These are phyloP conservation scores for Prosopis cineraria DNA, from an alignment of 306 rosid genomes.

Conservation along the genomic window DNA sequence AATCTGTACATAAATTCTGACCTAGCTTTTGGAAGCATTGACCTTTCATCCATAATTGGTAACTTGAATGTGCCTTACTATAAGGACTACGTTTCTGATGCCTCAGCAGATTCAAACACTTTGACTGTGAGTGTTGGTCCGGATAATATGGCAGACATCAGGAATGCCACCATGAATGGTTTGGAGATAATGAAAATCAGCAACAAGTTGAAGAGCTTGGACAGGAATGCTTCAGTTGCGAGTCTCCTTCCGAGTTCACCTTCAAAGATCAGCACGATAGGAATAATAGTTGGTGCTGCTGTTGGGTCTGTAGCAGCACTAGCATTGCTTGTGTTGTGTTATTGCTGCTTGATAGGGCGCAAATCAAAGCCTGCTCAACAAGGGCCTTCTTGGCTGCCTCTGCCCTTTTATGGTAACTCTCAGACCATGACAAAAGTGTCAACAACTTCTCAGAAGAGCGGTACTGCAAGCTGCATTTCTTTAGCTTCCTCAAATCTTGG, in stretches of 20 bases:
- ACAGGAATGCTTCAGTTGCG: slow-evolving; percentile 58
- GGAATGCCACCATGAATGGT: slow-evolving; percentile 83
- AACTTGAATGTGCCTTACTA: slow-evolving; percentile 71
- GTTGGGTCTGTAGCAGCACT: slow-evolving; percentile 53
- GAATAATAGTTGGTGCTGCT: slow-evolving; percentile 51
- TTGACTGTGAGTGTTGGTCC: slow-evolving; percentile 93
- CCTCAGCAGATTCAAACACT: slow-evolving; percentile 47
- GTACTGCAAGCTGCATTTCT: slow-evolving; percentile 87
- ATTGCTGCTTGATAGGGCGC: slow-evolving; percentile 47
- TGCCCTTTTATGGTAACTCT: slow-evolving; percentile 86
- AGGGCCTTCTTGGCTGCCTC: slow-evolving; percentile 75
- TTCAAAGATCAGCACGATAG: slow-evolving; percentile 47
- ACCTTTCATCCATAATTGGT: slow-evolving; percentile 66
- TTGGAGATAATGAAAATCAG: slow-evolving; percentile 82
- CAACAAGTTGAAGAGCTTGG: slow-evolving; percentile 71
- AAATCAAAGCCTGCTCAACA: slow-evolving; percentile 62
- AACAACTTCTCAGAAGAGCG: slow-evolving; percentile 84
- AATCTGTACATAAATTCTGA: slow-evolving; percentile 73
- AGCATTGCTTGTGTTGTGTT: slow-evolving; percentile 57
- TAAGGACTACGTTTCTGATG: slow-evolving; percentile 70
- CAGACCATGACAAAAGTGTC: slow-evolving; percentile 88
- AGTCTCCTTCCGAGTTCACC: slow-evolving; percentile 59
- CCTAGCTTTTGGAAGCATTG: slow-evolving; percentile 65
- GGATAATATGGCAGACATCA: slow-evolving; percentile 60
- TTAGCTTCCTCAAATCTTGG: slow-evolving; percentile 79